Conservation (phyloP, 257 asterid species). For the Ocimum tenuiflorum region DNA sequence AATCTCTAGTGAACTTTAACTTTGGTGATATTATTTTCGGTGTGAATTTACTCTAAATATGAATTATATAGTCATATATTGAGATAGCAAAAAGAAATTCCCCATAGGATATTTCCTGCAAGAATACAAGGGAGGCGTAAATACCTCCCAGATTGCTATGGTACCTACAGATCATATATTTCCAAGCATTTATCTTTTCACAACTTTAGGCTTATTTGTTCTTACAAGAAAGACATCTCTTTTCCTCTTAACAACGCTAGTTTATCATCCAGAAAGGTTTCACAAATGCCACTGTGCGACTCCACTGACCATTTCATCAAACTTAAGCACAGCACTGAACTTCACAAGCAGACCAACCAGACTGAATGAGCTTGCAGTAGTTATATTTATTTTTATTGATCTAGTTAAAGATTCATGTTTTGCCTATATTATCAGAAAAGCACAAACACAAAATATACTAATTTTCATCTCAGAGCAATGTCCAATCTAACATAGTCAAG, state of each 20-base stretch:
- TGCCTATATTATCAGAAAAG: background rate
- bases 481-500: background rate
- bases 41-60: background rate
- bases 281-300: background rate
- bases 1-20: no score
- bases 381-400: no score
- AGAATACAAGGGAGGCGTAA: background rate
- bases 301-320: no score
- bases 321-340: no score
- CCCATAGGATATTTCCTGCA: constrained; percentile 3
- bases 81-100: background rate
- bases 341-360: no score
- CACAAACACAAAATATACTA: no score
- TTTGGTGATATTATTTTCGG: no score
- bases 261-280: background rate
- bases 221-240: constrained; percentile 76
- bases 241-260: background rate
- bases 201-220: constrained; percentile 14
- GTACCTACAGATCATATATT: no score
- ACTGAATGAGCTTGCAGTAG: no score
- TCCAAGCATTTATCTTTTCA: no score
- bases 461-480: background rate
- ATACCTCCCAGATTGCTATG: no score
- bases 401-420: background rate
- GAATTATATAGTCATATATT: background rate